phyloP scores from a whole-genome alignment of 192 early-diverging fungal species.

The Backusella morwellensis region DNA sequence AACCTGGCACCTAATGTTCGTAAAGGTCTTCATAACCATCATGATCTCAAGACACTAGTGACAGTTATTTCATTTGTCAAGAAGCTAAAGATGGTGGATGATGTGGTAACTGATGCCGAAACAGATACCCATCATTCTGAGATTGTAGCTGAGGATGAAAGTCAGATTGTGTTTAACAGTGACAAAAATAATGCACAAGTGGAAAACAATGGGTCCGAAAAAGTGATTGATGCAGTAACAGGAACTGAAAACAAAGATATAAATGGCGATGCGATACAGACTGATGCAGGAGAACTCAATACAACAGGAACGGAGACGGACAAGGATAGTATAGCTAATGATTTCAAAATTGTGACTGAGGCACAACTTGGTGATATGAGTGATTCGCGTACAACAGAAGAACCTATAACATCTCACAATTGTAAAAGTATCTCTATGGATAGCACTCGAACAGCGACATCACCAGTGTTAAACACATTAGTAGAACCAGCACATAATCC shows the following conservation, averaged over 20 bases:
- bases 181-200: neutral
- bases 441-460: neutral
- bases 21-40: slow-evolving; percentile 6
- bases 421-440: neutral
- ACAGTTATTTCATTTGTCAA: slow-evolving; percentile 5
- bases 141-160: neutral
- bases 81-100: neutral
- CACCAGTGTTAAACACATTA: neutral
- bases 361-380: neutral
- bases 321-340: neutral
- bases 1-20: slow-evolving; percentile 15
- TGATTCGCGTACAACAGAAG: neutral
- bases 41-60: slow-evolving; percentile 6
- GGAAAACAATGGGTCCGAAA: neutral
- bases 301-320: neutral
- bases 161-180: neutral
- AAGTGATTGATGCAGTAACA: neutral
- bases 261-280: neutral
- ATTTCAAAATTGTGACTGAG: neutral
- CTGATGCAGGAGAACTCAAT: neutral
- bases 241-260: neutral
- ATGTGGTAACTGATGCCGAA: neutral
- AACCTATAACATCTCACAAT: neutral
- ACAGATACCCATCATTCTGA: neutral
- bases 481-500: neutral